Evolutionary conservation across 2,329 filamentous ascomycete genomes (phyloP), one percentile per base, ranked within the genome.

Genomic region (Penicillium polonicum): DNA sequence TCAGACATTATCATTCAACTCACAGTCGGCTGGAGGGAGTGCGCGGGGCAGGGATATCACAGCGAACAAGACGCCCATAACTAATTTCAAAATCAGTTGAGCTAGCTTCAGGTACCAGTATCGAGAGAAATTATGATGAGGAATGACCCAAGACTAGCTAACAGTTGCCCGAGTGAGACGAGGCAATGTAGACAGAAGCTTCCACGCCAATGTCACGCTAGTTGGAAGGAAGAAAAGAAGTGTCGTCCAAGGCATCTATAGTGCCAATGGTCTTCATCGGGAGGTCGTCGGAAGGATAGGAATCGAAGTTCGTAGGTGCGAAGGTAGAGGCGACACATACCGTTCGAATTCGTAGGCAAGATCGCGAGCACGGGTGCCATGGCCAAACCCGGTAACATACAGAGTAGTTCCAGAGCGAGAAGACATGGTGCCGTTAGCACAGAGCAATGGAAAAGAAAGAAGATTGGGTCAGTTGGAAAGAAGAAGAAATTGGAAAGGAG

Each of bases 281-380:
- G 59, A 53, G 54, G 52, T 51, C 46, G 52, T 53, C 48, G 53
- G 49, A 42, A 41, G 43, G 63, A 65, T 62, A 64, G 65, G 68
- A 52, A 67, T 62, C 64, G 66, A 65, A 53, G 59, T 55, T 67
- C 68, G 70, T 59, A 65, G 70, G 70, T 72, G 71, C 68, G 71
- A 65, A 68, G 65, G 59, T 71, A 70, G 68, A 66, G 71, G 79
- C 81, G 78, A 83, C 84, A 96, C 92, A 87, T 96, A 97, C 91
- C 93, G 92, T 92, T 97, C 93, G 90, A 97, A 97, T 85, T 97
- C 93, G 90, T 96, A 97, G 83, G 93, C 92, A 78, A 97, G 90
- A 84, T 99, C 92, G 87, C 94, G 91, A 78, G 94, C 92, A 83
- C 94, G 91, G 78, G 93, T 97, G 79, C 93, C 92, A 80, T 96